A percentile compares a stretch with the other conserved stretches of the same genome.
These are phyloP conservation scores for Ascochyta viciae-villosae DNA, from an alignment of 2,329 filamentous ascomycete genomes.

Conservation along the genomic window DNA sequence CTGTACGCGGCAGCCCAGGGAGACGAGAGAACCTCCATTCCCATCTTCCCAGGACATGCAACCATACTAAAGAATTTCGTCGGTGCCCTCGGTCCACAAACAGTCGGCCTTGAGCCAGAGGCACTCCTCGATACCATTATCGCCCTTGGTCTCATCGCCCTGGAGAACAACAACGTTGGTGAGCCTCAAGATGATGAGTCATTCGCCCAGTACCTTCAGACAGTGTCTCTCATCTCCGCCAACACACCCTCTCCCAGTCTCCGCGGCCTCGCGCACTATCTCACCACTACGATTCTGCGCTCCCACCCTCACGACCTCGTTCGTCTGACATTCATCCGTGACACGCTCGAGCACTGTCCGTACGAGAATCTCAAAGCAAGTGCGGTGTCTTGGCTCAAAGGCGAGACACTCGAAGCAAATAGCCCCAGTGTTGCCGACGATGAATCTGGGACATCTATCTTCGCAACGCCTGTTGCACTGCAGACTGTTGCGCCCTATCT, in stretches of 20 bases:
- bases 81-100: slow-evolving; percentile 47
- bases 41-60: slow-evolving; percentile 62
- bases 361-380: slow-evolving; percentile 63
- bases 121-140: slow-evolving; percentile 63
- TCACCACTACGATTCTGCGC: slow-evolving; percentile 58
- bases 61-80: slow-evolving; percentile 61
- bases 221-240: slow-evolving; percentile 56
- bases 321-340: slow-evolving; percentile 62
- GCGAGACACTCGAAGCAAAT: slow-evolving; percentile 61
- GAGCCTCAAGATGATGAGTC: slow-evolving; percentile 58
- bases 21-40: slow-evolving; percentile 46
- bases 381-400: slow-evolving; percentile 67
- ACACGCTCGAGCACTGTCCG: slow-evolving; percentile 61
- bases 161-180: slow-evolving; percentile 55
- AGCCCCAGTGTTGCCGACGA: slow-evolving; percentile 32
- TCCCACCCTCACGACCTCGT: slow-evolving; percentile 61
- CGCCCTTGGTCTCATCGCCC: slow-evolving; percentile 59
- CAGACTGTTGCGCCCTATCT: slow-evolving; percentile 59
- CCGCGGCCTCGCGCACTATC: slow-evolving; percentile 57
- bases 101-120: slow-evolving; percentile 53
- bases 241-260: slow-evolving; percentile 57
- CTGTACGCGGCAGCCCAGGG: slow-evolving; percentile 55
- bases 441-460: slow-evolving; percentile 44
- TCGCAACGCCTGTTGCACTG: slow-evolving; percentile 56
- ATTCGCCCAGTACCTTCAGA: slow-evolving; percentile 61